Percentiles rank a stretch among this genome's conserved stretches.
These are phyloP conservation scores for Paramecium biaurelia DNA, from an alignment of 73 alveolate genomes.

Conservation along the genomic window DNA sequence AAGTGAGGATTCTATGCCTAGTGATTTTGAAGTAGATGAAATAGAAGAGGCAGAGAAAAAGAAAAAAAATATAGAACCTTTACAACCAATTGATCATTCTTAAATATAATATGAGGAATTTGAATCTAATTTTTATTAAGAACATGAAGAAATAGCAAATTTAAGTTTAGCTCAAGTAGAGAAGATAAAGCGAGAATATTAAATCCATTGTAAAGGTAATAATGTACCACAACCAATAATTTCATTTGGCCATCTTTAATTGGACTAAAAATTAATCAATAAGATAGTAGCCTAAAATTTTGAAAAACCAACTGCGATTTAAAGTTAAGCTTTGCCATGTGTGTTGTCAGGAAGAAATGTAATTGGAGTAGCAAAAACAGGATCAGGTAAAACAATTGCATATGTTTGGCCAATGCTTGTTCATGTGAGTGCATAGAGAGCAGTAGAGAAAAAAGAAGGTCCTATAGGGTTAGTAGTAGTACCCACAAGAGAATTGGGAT, in stretches of 20 bases:
- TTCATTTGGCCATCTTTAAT: constrained; percentile 58
- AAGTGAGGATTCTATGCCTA: constrained; percentile 21
- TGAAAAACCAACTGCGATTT: constrained; percentile 89
- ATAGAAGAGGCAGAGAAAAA: constrained; percentile 46
- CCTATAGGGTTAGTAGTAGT: constrained; percentile 75
- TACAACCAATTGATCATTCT: constrained; percentile 77
- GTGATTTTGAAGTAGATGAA: constrained; percentile 60
- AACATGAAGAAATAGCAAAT: constrained; percentile 82
- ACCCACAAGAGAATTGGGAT: constrained; percentile 86
- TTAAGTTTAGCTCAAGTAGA: constrained; percentile 72
- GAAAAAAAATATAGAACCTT: constrained; percentile 65
- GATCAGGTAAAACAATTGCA: constrained; percentile 73
- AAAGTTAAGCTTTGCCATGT: constrained; percentile 73
- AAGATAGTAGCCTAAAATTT: constrained; percentile 64
- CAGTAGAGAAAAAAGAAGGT: constrained; percentile 65
- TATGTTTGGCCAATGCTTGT: constrained; percentile 67
- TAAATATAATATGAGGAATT: constrained; percentile 80
- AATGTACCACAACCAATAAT: constrained; percentile 85
- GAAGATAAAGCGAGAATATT: constrained; percentile 72
- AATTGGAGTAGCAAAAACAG: constrained; percentile 69
- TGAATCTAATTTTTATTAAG: constrained; percentile 81
- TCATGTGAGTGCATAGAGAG: constrained; percentile 53
- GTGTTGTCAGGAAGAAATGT: constrained; percentile 66
- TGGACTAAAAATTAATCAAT: constrained; percentile 64
- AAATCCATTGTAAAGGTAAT: constrained; percentile 77